Conservation (phyloP, 2,329 filamentous ascomycete genomes). For the Drechslerella coelobrocha region DNA sequence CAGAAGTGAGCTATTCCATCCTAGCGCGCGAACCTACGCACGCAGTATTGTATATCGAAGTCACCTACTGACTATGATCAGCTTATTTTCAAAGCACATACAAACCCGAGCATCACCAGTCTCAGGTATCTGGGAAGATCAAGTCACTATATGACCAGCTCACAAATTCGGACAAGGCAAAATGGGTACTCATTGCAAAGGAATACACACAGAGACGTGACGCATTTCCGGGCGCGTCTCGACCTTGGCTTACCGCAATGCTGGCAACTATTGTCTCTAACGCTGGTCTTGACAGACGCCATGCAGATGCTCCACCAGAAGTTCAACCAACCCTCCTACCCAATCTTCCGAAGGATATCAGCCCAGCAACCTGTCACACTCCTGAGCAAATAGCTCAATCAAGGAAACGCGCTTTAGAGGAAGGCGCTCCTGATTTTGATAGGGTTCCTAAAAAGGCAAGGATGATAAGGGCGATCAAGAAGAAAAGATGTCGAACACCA, state of each 20-base stretch:
- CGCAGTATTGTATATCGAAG: neutral
- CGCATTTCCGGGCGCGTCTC: constrained; percentile 12
- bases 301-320: neutral
- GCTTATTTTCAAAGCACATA: constrained; percentile 15
- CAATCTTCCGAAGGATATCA: constrained; percentile 1
- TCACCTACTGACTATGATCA: constrained; percentile 7
- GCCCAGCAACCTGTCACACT: neutral
- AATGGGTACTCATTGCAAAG: constrained; percentile 13
- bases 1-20: constrained; percentile 16
- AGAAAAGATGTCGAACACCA: neutral
- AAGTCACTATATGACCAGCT: constrained; percentile 14
- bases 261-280: constrained; percentile 19
- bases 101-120: constrained; percentile 16
- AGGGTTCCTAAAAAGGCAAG: constrained; percentile 18
- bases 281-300: neutral
- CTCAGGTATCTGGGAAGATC: constrained; percentile 21
- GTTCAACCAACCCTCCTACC: neutral
- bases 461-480: constrained; percentile 1
- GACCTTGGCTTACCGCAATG: constrained; percentile 11
- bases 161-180: constrained; percentile 6
- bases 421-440: constrained; percentile 7
- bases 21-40: neutral
- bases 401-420: constrained; percentile 13
- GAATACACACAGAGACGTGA: constrained; percentile 19
- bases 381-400: constrained; percentile 9